phyloP scores from a whole-genome alignment of 2,329 filamentous ascomycete species.

The Scedosporium dehoogii region DNA sequence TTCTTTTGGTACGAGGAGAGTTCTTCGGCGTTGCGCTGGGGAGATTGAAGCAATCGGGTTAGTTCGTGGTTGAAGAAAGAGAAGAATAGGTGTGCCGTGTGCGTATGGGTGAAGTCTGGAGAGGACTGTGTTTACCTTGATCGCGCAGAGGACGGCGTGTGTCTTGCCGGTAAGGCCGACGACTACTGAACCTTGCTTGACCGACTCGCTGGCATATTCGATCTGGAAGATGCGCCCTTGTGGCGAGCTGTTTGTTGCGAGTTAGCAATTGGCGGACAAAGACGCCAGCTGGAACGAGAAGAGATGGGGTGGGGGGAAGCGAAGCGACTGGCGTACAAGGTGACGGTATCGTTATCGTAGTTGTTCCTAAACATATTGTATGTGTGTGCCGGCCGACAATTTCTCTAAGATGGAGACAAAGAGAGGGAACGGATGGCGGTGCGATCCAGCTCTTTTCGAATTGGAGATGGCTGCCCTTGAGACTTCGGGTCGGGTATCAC shows the following conservation, averaged over 20 bases:
- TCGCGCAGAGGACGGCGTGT: constrained; percentile 86
- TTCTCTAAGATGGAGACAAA: background rate
- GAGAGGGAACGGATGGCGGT: background rate
- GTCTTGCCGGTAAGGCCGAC: constrained; percentile 97
- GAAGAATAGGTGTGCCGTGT: constrained; percentile 1
- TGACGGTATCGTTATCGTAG: constrained; percentile 99
- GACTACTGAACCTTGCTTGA: constrained; percentile 97
- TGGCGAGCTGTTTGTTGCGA: constrained; percentile 59
- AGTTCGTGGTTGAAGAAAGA: background rate
- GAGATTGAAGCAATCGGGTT: background rate
- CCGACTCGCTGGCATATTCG: constrained; percentile 96
- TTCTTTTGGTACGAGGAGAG: constrained; percentile 99
- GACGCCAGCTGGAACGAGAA: constrained; percentile 11
- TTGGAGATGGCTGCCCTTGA: background rate
- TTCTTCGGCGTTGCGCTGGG: constrained; percentile 93
- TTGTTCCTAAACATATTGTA: constrained; percentile 96
- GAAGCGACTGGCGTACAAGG: constrained; percentile 64
- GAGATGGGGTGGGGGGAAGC: constrained; percentile 8
- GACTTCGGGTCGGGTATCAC: background rate
- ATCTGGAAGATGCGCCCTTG: constrained; percentile 99
- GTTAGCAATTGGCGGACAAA: constrained; percentile 14
- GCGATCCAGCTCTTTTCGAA: background rate
- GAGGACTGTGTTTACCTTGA: constrained; percentile 59
- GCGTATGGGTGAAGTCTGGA: background rate
- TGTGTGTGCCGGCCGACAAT: background rate